phyloP scores from a whole-genome alignment of 2,329 filamentous ascomycete species.

The Xylariaceae sp. region DNA sequence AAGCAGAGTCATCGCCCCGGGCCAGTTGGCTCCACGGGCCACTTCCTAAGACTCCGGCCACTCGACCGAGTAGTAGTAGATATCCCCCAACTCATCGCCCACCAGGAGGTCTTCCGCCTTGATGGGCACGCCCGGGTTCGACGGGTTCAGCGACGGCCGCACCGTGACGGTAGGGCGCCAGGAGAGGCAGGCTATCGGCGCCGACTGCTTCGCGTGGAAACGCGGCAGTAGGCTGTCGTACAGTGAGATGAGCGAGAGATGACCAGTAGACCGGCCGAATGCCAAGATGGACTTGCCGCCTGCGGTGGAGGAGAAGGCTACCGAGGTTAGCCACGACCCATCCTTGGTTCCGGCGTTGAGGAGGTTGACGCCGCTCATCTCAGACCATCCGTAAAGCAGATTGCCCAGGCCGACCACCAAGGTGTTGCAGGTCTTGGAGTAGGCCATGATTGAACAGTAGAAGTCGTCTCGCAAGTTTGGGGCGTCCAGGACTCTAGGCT shows the following conservation, averaged over 20 bases:
- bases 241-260: conserved; percentile 70
- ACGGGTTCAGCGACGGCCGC: conserved; percentile 44
- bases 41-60: conserved; percentile 66
- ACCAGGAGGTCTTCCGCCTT: conserved; percentile 77
- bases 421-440: conserved; percentile 64
- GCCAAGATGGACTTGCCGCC: conserved; percentile 77
- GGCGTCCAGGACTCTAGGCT: conserved; percentile 69
- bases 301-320: conserved; percentile 79
- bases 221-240: conserved; percentile 59
- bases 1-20: conserved; percentile 69
- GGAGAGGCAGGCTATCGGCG: conserved; percentile 68
- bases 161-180: conserved; percentile 62
- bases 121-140: conserved; percentile 41
- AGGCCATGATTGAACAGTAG: conserved; percentile 87
- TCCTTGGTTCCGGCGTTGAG: conserved; percentile 38
- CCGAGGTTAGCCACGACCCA: conserved; percentile 62
- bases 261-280: conserved; percentile 71
- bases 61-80: conserved; percentile 87
- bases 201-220: conserved; percentile 66
- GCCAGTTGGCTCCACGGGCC: conserved; percentile 55
- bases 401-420: conserved; percentile 78
- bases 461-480: conserved; percentile 88
- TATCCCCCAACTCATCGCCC: conserved; percentile 71
- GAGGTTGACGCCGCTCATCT: conserved; percentile 57
- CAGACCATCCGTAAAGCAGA: conserved; percentile 83